A percentile compares a stretch with the other conserved stretches of the same genome.
These are phyloP conservation scores for Fusarium fujikuroi DNA, from an alignment of 2,329 filamentous ascomycete genomes.

Conservation along the genomic window DNA sequence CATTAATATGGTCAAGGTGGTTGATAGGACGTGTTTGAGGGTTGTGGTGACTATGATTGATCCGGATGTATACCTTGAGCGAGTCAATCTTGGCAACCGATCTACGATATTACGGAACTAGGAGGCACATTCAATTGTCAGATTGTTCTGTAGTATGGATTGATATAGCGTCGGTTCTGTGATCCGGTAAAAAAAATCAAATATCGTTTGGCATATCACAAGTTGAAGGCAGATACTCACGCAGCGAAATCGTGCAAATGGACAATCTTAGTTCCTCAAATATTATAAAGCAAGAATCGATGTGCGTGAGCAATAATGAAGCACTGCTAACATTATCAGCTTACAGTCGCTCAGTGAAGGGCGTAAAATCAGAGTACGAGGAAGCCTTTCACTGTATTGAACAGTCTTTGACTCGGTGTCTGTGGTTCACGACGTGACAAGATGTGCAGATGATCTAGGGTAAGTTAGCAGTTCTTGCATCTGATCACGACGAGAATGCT, in stretches of 20 bases:
- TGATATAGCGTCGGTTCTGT: too few species aligned
- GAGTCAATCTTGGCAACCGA: too few species aligned
- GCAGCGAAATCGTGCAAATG: too few species aligned
- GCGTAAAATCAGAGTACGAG: too few species aligned
- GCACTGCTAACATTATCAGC: rapidly evolving
- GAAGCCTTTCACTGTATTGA: neutral
- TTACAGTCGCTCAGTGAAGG: rapidly evolving
- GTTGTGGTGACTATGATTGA: neutral
- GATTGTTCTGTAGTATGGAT: too few species aligned
- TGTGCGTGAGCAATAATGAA: neutral
- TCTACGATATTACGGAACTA: too few species aligned
- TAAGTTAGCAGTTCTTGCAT: neutral
- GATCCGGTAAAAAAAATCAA: too few species aligned
- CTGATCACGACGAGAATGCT: neutral
- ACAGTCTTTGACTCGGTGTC: rapidly evolving
- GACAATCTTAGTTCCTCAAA: too few species aligned
- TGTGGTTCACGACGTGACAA: neutral
- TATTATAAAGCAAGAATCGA: neutral
- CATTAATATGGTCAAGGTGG: rapidly evolving
- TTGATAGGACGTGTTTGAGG: rapidly evolving
- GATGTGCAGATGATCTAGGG: neutral
- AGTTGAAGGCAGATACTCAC: too few species aligned
- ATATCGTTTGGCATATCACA: too few species aligned
- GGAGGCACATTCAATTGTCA: too few species aligned
- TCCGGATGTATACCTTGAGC: too few species aligned